Evolutionary conservation across 2,329 filamentous ascomycete species (phyloP).

Genomic region (Annulohypoxylon truncatum): DNA sequence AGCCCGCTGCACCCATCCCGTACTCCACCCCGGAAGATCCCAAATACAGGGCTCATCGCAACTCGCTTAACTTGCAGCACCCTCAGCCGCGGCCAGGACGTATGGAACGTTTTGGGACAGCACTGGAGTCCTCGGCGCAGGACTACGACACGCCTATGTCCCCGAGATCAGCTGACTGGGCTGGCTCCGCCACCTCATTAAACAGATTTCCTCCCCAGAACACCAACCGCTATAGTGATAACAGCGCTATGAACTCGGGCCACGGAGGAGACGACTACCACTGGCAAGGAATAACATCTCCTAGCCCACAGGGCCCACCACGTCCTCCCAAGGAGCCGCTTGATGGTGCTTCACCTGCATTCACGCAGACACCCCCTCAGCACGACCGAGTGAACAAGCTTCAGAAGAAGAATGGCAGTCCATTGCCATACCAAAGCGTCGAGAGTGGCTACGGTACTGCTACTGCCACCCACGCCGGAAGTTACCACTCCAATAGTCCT

Average conservation of each 20-base stretch:
- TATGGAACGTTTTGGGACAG: constrained; percentile 78
- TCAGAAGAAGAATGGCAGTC: constrained; percentile 63
- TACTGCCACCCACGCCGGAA: constrained; percentile 59
- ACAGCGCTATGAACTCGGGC: constrained; percentile 52
- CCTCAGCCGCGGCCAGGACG: constrained; percentile 81
- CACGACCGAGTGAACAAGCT: constrained; percentile 62
- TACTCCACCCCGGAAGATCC: constrained; percentile 73
- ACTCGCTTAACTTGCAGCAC: constrained; percentile 82
- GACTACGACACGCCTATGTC: constrained; percentile 72
- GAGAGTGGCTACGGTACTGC: constrained; percentile 66
- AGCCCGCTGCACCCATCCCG: constrained; percentile 62
- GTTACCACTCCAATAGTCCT: constrained; percentile 62
- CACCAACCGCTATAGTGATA: constrained; percentile 62
- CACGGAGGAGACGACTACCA: constrained; percentile 57
- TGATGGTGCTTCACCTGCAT: constrained; percentile 52
- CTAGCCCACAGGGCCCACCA: constrained; percentile 61
- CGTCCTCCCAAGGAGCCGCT: constrained; percentile 73
- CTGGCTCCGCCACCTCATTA: constrained; percentile 69
- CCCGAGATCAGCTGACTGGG: constrained; percentile 71
- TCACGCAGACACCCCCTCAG: constrained; percentile 58
- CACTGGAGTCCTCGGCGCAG: constrained; percentile 78
- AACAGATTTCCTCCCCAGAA: constrained; percentile 62
- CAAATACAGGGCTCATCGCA: constrained; percentile 84
- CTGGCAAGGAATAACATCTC: constrained; percentile 55
- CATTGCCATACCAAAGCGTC: constrained; percentile 66